Percentiles rank a stretch among this genome's conserved stretches.
phyloP scores from a whole-genome alignment of 1,284 basidiomycete genomes.

The Austroboletus niveus region DNA sequence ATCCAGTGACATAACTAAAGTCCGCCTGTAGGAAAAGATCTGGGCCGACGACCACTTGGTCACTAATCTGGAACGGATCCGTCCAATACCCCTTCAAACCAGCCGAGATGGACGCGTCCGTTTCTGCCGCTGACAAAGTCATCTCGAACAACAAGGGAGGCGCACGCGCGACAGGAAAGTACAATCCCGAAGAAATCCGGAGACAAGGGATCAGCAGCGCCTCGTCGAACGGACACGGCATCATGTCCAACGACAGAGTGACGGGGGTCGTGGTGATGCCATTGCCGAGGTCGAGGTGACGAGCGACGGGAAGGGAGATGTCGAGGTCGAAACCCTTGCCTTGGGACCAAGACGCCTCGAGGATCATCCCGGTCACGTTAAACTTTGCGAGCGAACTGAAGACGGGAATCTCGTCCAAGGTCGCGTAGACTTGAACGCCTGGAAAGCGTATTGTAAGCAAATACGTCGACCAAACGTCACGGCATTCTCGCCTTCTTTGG shows the following conservation, averaged over 20 bases:
- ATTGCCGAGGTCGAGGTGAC: slow-evolving; percentile 6
- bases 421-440: slow-evolving; percentile 10
- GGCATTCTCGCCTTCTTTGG: not conserved
- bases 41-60: slow-evolving; percentile 3
- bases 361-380: slow-evolving; percentile 3
- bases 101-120: not conserved
- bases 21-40: slow-evolving; percentile 3
- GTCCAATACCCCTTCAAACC: slow-evolving; percentile 6
- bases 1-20: slow-evolving; percentile 3
- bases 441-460: not conserved
- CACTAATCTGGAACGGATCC: slow-evolving; percentile 4
- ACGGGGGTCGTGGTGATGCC: slow-evolving; percentile 4
- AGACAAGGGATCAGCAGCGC: slow-evolving; percentile 3
- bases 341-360: slow-evolving; percentile 7
- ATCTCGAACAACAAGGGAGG: slow-evolving; percentile 6
- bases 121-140: slow-evolving; percentile 1
- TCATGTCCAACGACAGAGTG: slow-evolving; percentile 4
- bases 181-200: slow-evolving; percentile 2
- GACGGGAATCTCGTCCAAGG: slow-evolving; percentile 4
- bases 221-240: slow-evolving; percentile 3
- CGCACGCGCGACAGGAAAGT: slow-evolving; percentile 6
- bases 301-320: slow-evolving; percentile 5
- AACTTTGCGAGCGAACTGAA: slow-evolving; percentile 6
- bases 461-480: not conserved
- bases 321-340: slow-evolving; percentile 3